phyloP scores from a whole-genome alignment of 495 filamentous ascomycete genomes.

The Penicillium arizonense region DNA sequence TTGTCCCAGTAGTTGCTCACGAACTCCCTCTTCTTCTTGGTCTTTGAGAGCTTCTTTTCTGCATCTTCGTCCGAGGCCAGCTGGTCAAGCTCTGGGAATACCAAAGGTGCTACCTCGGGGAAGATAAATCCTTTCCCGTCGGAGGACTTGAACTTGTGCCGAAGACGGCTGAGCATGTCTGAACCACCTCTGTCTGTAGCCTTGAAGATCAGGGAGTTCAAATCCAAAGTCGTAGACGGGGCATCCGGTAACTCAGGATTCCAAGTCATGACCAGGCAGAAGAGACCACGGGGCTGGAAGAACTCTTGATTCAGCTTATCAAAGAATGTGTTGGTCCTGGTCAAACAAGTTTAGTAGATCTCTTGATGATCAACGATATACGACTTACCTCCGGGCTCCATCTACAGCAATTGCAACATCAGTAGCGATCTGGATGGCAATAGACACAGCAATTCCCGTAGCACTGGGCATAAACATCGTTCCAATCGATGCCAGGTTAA shows the following conservation, averaged over 20 bases:
- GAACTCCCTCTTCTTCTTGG: slow-evolving; percentile 43
- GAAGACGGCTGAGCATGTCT: slow-evolving; percentile 18
- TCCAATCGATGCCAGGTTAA: slow-evolving; percentile 43
- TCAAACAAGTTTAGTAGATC: neutral
- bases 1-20: slow-evolving; percentile 53
- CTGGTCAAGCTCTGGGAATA: slow-evolving; percentile 53
- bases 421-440: slow-evolving; percentile 40
- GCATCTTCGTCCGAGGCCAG: slow-evolving; percentile 26
- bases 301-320: slow-evolving; percentile 55
- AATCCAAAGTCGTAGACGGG: slow-evolving; percentile 20
- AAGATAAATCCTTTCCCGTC: slow-evolving; percentile 49
- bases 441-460: slow-evolving; percentile 44
- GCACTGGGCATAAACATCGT: slow-evolving; percentile 38
- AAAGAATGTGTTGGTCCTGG: slow-evolving; percentile 53
- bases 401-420: slow-evolving; percentile 45
- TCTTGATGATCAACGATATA: neutral
- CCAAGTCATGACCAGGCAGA: slow-evolving; percentile 60
- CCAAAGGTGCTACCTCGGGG: slow-evolving; percentile 52
- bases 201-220: slow-evolving; percentile 28
- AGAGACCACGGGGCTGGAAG: slow-evolving; percentile 59
- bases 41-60: slow-evolving; percentile 30
- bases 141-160: slow-evolving; percentile 38
- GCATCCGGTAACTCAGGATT: slow-evolving; percentile 37
- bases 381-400: slow-evolving; percentile 28
- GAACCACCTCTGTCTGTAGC: slow-evolving; percentile 10